These are phyloP conservation scores for Eucalyptus regnans DNA, from an alignment of 345 rosid species.

Conservation along the genomic window DNA sequence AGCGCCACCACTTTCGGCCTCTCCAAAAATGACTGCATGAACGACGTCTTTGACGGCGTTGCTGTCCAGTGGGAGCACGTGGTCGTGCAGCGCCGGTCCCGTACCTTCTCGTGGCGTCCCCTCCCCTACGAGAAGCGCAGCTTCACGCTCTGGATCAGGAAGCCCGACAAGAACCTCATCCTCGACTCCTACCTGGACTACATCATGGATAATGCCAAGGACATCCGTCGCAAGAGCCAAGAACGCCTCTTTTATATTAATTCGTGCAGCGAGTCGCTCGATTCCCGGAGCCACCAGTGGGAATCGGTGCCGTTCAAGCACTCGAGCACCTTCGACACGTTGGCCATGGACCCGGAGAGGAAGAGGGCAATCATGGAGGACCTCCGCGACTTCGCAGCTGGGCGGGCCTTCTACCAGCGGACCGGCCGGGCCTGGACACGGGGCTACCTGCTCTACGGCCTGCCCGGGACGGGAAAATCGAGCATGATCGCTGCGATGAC, in stretches of 20 bases:
- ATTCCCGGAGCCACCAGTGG: constrained; percentile 41
- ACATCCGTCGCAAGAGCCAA: constrained; percentile 55
- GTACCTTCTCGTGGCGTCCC: constrained; percentile 77
- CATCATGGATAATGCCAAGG: constrained; percentile 53
- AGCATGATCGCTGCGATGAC: not conserved
- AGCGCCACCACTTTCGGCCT: too few relatives aligned
- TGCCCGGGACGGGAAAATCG: not conserved
- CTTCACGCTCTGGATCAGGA: constrained; percentile 61
- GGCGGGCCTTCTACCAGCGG: not conserved
- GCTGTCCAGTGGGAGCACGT: too few relatives aligned
- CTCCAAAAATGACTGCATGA: too few relatives aligned
- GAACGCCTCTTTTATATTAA: constrained; percentile 67
- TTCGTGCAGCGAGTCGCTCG: constrained; percentile 37
- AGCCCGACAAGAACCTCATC: constrained; percentile 47
- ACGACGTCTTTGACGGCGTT: too few relatives aligned
- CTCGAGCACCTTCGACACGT: constrained; percentile 18
- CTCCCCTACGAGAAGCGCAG: constrained; percentile 88
- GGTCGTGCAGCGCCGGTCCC: constrained; percentile 7
- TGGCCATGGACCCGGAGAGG: constrained; percentile 52
- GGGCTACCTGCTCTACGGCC: constrained; percentile 5
- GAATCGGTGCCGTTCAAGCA: constrained; percentile 14
- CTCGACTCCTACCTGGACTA: constrained; percentile 55
- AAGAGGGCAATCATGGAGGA: constrained; percentile 66
- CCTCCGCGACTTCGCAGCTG: not conserved
- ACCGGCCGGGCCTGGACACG: constrained; percentile 24